Evolutionary conservation across 78 protist species (phyloP), one percentile per base, ranked within the genome.

Genomic region (Speleostelium caveatum): DNA sequence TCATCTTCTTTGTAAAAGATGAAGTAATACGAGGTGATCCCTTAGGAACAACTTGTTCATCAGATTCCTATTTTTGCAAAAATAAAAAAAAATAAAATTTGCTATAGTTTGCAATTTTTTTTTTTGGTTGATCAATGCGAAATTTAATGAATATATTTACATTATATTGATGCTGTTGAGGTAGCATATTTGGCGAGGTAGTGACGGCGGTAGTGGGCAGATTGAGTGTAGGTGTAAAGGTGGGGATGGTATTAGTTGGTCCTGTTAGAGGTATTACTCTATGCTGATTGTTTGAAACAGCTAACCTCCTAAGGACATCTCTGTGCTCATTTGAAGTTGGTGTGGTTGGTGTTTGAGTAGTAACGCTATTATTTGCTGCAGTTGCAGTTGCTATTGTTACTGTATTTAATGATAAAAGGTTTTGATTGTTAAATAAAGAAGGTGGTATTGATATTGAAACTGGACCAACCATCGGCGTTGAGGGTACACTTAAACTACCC

Each of bases 21-120:
- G 69, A 67, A 22, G 89, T 21, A 30, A 79, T 79, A 2, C 65
- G 22, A 21, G 89, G 89, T 56, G 89, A 79, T 5, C 61, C 87
- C 56, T 73, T 79, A 38, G 89, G 89, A 51, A 79, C 89, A 5
- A 79, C 89, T 33, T 79, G 89, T 67, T 79, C 89, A 58, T 79
- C 89, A 17, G 35, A 26, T 24, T 45, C 75, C 3, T 22, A 45
- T 45, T 45, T 6, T n/a, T n/a, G n/a, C n/a, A n/a, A n/a, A n/a
- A n/a, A n/a, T n/a, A n/a, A n/a, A n/a, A n/a, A n/a, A n/a, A n/a
- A n/a, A n/a, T n/a, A n/a, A n/a, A n/a, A n/a, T n/a, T n/a, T n/a
- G n/a, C n/a, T n/a, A n/a, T n/a, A n/a, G n/a, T n/a, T n/a, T n/a
- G n/a, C n/a, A n/a, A n/a, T n/a, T n/a, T n/a, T n/a, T n/a, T n/a